Base-by-base conservation (phyloP, 345 rosid species). In the Salix udensis region DNA sequence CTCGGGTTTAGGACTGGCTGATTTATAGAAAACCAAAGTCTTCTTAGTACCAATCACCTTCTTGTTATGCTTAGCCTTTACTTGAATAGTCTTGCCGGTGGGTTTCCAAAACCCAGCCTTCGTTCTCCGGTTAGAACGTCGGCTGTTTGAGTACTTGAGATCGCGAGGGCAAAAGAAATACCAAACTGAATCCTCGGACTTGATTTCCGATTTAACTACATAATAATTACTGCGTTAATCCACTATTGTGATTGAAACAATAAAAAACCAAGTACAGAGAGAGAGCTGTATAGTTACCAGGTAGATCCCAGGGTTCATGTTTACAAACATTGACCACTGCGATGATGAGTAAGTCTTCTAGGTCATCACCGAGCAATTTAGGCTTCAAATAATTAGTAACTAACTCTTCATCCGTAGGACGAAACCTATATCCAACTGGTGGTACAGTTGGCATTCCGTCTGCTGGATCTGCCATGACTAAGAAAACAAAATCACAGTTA, bases 281-380 rank as follows among this genome's bases (percentile, higher is more conserved):
- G 26, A 14, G 74, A 6, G 18, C 2, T 24, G 12, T 4, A 37
- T 13, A 58, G 7, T 7, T 76, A 89, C 88, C 68, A 19, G 83
- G 86, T 53, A 91, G 67, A 3, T 91, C 83, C 88, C 87, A 85
- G 18, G 96, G 96, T 36, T 89, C 91, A 5, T 39, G 80, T 60
- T 66, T 68, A 73, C 77, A 75, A 19, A 91, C 72, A 6, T 83
- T 74, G 74, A 91, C 50, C 50, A 85, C 88, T 26, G 72, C 44
- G 36, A 91, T 78, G 13, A 31, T 18, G 48, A 3, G 2, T 19
- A 37, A 58, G 11, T 66, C 16, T 50, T 55, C 18, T 7, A 37
- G 31, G 39, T 73, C 11, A 1, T 19, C 2, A 1, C 81, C 74
- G 1, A 31, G 48, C 42, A 85, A 77, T 75, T 86, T 85, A 6